Evolutionary conservation across 2,329 filamentous ascomycete species (phyloP).

Genomic region (Arthrobotrys conoides): DNA sequence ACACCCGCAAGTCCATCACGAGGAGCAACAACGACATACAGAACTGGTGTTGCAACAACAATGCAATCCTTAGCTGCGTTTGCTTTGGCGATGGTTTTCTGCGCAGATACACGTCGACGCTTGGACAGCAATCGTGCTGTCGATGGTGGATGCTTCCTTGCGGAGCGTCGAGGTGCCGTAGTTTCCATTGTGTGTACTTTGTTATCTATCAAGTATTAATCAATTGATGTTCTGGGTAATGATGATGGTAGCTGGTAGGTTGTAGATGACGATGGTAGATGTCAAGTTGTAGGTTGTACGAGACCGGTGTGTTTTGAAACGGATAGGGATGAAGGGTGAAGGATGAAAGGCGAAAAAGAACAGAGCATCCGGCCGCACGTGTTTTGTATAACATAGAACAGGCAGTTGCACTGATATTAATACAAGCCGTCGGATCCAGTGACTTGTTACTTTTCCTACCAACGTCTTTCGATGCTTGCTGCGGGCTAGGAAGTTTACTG

Average conservation of each 20-base stretch:
- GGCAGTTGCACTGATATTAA: conserved; percentile 18
- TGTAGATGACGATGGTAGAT: not conserved
- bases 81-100: not conserved
- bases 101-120: conserved; percentile 20
- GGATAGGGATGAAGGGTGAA: not conserved
- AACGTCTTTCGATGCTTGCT: conserved; percentile 18
- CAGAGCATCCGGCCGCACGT: conserved; percentile 15
- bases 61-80: not conserved
- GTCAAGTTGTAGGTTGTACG: not conserved
- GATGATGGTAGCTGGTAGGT: not conserved
- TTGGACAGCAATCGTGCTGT: conserved; percentile 4
- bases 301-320: conserved; percentile 7
- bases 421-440: conserved; percentile 14
- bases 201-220: not conserved
- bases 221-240: not conserved
- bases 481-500: conserved; percentile 16
- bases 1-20: conserved; percentile 9
- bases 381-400: conserved; percentile 35
- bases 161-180: conserved; percentile 44
- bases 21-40: conserved; percentile 23
- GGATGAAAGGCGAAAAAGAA: not conserved
- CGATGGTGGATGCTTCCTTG: conserved; percentile 35
- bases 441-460: conserved; percentile 15
- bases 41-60: conserved; percentile 16
- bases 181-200: conserved; percentile 19